These are phyloP conservation scores for Artemisia tridentata DNA, from an alignment of 129 eudicot genomes.

Conservation along the genomic window DNA sequence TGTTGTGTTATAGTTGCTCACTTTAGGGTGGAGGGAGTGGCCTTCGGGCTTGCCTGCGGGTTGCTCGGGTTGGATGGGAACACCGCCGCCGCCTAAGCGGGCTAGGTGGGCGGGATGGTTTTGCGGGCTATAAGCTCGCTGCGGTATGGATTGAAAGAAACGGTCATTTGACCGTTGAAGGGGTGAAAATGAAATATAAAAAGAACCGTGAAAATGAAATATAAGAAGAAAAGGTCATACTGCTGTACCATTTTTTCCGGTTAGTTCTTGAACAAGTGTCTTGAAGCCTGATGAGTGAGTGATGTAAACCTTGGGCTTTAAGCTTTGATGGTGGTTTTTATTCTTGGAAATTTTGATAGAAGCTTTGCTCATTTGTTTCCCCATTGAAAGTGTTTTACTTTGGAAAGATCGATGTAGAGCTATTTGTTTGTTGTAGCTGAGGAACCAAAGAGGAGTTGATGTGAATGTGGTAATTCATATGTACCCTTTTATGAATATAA, in stretches of 20 bases:
- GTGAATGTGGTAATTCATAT: conserved; percentile 27
- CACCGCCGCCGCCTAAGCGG: too few species aligned
- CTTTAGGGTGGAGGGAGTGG: too few species aligned
- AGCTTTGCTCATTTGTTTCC: conserved; percentile 41
- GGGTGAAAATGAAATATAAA: too few species aligned
- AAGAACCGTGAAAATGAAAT: too few species aligned
- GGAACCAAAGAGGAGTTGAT: conserved; percentile 42
- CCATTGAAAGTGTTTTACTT: conserved; percentile 30
- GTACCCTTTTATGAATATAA: conserved; percentile 10
- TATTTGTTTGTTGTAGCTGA: conserved; percentile 41
- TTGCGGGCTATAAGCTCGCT: too few species aligned
- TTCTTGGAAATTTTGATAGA: conserved; percentile 37
- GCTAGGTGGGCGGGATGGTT: too few species aligned
- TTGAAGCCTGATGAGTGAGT: conserved; percentile 57
- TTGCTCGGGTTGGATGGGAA: too few species aligned
- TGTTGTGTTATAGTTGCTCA: too few species aligned
- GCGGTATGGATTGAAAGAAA: too few species aligned
- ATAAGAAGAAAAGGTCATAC: too few species aligned
- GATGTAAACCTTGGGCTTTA: conserved; percentile 62
- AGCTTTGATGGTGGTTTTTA: conserved; percentile 13
- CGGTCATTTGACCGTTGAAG: too few species aligned
- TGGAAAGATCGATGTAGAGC: conserved; percentile 27
- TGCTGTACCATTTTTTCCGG: conserved; percentile 39
- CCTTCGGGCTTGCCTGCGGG: too few species aligned
- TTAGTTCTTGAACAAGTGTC: conserved; percentile 60